Conservation (phyloP, 805 yeast genomes). For the Yamadazyma kitorensis region DNA sequence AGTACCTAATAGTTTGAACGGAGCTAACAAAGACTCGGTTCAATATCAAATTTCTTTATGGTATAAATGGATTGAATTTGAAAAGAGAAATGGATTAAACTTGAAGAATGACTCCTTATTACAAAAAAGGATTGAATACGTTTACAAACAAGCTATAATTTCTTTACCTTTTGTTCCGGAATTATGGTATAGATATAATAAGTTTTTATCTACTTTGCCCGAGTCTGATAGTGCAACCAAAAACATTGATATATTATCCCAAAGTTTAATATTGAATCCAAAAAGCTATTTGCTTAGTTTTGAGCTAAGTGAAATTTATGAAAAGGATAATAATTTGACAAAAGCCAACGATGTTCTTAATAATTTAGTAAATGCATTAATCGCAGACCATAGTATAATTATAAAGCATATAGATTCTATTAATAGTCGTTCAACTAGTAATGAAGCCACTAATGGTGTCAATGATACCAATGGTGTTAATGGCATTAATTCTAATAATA, state of each 20-base stretch:
- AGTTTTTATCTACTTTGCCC: slow-evolving; percentile 32
- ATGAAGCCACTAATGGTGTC: slow-evolving; percentile 1
- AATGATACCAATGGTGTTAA: slow-evolving; percentile 10
- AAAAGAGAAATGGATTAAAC: slow-evolving; percentile 65
- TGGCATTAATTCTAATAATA: slow-evolving; percentile 12
- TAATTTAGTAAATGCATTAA: slow-evolving; percentile 46
- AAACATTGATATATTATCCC: slow-evolving; percentile 44
- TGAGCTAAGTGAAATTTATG: slow-evolving; percentile 67
- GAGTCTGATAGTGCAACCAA: slow-evolving; percentile 15
- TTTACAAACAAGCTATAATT: slow-evolving; percentile 68
- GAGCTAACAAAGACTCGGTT: slow-evolving; percentile 17
- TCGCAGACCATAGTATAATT: slow-evolving; percentile 31
- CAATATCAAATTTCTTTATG: slow-evolving; percentile 52
- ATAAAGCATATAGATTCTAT: slow-evolving; percentile 21
- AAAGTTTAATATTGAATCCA: slow-evolving; percentile 65
- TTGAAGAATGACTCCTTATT: slow-evolving; percentile 46
- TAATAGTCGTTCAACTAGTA: slow-evolving; percentile 11
- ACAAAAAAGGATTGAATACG: slow-evolving; percentile 60
- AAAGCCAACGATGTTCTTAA: slow-evolving; percentile 52
- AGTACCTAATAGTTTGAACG: slow-evolving; percentile 24
- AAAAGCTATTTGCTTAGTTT: slow-evolving; percentile 63
- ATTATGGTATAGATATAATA: slow-evolving; percentile 66
- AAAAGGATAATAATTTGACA: slow-evolving; percentile 50
- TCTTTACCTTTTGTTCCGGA: slow-evolving; percentile 65
- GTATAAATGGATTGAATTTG: slow-evolving; percentile 80